A percentile compares a stretch with the other conserved stretches of the same genome.
Evolutionary conservation across 176 grass and related monocot genomes (phyloP).

Genomic region (Alopecurus myosuroides): DNA sequence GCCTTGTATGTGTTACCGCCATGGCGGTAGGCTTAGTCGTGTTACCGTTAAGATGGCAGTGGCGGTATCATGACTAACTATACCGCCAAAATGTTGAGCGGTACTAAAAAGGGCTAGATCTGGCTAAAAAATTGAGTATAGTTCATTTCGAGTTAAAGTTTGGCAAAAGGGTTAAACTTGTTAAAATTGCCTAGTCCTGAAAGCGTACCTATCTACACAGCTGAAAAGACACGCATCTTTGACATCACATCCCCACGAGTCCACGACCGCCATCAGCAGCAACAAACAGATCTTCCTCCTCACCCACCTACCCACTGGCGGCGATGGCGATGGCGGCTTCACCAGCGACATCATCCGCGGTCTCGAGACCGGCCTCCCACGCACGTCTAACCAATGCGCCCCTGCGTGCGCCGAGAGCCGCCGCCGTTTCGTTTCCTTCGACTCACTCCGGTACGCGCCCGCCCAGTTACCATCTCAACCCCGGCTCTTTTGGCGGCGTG

Average conservation of each 20-base stretch:
- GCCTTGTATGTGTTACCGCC: no score
- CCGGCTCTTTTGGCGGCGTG: neutral
- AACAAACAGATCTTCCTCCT: conserved; percentile 13
- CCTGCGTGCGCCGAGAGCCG: conserved; percentile 8
- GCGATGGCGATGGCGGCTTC: conserved; percentile 32
- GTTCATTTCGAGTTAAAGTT: no score
- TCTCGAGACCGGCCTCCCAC: conserved; percentile 17
- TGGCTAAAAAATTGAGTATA: no score
- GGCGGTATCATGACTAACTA: no score
- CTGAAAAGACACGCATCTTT: neutral
- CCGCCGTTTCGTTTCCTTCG: conserved; percentile 9
- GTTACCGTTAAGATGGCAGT: no score
- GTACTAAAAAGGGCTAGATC: no score
- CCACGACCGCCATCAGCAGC: neutral
- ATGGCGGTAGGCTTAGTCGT: no score
- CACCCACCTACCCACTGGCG: conserved; percentile 2
- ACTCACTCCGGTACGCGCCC: conserved; percentile 17
- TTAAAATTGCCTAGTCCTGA: no score
- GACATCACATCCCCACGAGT: neutral
- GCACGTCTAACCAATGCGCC: conserved; percentile 4
- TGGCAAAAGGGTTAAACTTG: no score
- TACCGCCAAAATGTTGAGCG: no score
- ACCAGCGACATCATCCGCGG: conserved; percentile 20
- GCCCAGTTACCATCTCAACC: neutral
- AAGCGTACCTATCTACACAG: neutral